These are phyloP conservation scores for Acorus calamus DNA, from an alignment of 106 monocot species.

Conservation along the genomic window DNA sequence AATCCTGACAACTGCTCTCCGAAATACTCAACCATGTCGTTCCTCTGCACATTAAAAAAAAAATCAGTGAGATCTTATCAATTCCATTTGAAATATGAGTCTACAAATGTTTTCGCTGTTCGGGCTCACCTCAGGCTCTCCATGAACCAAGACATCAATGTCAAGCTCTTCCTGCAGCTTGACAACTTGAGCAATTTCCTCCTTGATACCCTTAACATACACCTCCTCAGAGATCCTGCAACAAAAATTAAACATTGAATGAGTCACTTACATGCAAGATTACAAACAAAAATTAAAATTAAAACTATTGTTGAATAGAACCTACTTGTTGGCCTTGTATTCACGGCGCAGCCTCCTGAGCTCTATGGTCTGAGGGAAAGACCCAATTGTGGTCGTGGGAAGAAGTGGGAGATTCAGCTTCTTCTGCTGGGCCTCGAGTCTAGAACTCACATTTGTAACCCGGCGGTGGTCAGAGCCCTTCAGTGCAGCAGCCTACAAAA, in stretches of 20 bases:
- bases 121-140: constrained; percentile 57
- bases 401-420: constrained; percentile 39
- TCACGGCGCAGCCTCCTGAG: constrained; percentile 41
- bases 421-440: constrained; percentile 39
- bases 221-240: constrained; percentile 44
- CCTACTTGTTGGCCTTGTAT: constrained; percentile 65
- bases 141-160: constrained; percentile 71
- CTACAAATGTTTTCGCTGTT: not conserved
- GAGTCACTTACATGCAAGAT: not conserved
- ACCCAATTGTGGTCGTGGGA: constrained; percentile 43
- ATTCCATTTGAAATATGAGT: not conserved
- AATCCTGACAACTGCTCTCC: constrained; percentile 45
- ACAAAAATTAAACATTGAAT: not conserved
- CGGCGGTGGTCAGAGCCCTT: constrained; percentile 36
- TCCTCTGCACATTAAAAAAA: constrained; percentile 30
- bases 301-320: not conserved
- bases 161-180: constrained; percentile 58
- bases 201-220: constrained; percentile 32
- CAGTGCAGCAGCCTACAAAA: constrained; percentile 32
- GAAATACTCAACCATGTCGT: constrained; percentile 51
- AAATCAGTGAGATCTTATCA: not conserved
- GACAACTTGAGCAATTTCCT: constrained; percentile 41
- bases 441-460: constrained; percentile 33
- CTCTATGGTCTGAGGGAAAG: constrained; percentile 46
- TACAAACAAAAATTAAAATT: not conserved